Evolutionary conservation across 305 asterid genomes (phyloP), one percentile per base, ranked within the genome.

Genomic region (Rubia tinctorum): DNA sequence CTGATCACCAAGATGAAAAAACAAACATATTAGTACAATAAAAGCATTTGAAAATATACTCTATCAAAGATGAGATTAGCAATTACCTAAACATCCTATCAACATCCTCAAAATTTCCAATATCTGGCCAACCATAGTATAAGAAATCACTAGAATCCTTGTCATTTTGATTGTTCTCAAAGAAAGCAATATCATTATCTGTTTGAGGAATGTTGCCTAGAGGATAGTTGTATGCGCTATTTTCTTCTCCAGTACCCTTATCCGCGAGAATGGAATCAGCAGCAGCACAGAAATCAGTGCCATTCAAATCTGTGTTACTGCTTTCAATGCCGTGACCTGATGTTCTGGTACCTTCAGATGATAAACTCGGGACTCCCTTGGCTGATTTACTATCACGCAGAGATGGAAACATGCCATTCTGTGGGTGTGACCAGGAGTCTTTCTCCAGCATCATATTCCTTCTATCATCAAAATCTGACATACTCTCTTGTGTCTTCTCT

Each of bases 81-180:
- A 66, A 68, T 81, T 89, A 93, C 98, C 97, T 86, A 81, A 93
- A 88, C 86, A 93, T 86, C 87, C 84, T 80, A 82, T 93, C 95
- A 63, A 91, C 89, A 73, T 91, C 97, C 73, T 91, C 98, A 73
- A 93, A 91, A 84, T 88, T 91, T 74, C 87, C 94, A 73, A 91
- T 84, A 71, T 91, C 96, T 70, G 95, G 85, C 96, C 96, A 93
- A 78, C 81, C 82, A 75, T 83, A 87, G 78, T 81, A 82, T 72
- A 88, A 77, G 69, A 86, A 78, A 73, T 89, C 92, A 68, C 82
- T 82, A 20, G 93, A 83, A 83, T 87, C 91, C 81, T 83, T 87
- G 63, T 71, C 87, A 65, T 79, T 91, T 0, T 75, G 75, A 75
- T 82, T 81, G 72, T 80, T 81, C 75, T 78, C 90, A 68, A 88